Evolutionary conservation across 176 grass and related monocot genomes (phyloP).

Genomic region (Phyllostachys edulis): DNA sequence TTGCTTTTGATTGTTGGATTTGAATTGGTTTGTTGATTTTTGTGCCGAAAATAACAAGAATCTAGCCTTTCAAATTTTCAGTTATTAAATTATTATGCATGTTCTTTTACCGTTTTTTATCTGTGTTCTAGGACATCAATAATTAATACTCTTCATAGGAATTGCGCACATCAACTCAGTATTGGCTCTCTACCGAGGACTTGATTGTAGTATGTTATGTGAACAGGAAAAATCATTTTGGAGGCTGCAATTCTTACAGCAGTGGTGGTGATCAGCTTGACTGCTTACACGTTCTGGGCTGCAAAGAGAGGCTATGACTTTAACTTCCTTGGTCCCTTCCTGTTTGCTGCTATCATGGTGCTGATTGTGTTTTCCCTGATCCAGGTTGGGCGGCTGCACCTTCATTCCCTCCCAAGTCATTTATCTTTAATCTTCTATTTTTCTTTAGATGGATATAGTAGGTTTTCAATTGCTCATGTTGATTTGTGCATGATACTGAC

Average conservation of each 20-base stretch:
- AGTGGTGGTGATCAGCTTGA: slow-evolving; percentile 75
- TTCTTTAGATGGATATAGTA: neutral
- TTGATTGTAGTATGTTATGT: slow-evolving; percentile 6
- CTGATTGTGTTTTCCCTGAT: slow-evolving; percentile 65
- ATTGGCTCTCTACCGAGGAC: neutral
- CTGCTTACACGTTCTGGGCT: slow-evolving; percentile 93
- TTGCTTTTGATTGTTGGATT: neutral
- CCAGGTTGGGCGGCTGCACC: slow-evolving; percentile 46
- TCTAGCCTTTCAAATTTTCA: neutral
- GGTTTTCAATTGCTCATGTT: neutral
- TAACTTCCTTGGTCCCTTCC: slow-evolving; percentile 72
- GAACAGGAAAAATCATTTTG: slow-evolving; percentile 81
- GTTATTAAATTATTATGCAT: neutral
- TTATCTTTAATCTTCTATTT: neutral
- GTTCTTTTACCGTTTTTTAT: neutral
- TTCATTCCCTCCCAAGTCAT: neutral
- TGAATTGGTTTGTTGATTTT: neutral
- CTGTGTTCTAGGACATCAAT: neutral
- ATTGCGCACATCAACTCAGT: neutral
- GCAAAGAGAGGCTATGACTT: slow-evolving; percentile 83
- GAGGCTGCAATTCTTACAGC: slow-evolving; percentile 79
- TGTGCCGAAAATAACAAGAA: neutral
- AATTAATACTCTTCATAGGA: neutral
- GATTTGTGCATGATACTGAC: slow-evolving; percentile 12
- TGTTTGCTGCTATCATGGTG: slow-evolving; percentile 66